Evolutionary conservation across 768 basidiomycete genomes (phyloP), one percentile per base, ranked within the genome.

Genomic region (Pleurotus salmoneostramineus): DNA sequence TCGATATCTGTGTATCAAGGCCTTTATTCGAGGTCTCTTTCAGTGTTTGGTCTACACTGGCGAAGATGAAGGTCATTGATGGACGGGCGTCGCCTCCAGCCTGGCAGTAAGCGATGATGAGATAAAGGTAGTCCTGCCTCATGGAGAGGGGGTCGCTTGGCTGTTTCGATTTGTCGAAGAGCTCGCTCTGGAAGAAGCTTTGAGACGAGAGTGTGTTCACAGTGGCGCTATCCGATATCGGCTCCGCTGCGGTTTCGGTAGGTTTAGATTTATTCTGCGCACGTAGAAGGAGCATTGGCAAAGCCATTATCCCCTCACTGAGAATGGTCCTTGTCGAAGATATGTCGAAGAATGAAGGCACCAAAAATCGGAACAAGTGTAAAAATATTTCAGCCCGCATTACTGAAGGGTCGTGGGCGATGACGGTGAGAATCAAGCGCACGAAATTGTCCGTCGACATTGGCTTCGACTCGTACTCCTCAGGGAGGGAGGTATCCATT

Each of bases 361-460:
- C 70, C 48, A 89, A 70, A 42, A 77, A 73, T 7, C 83, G 80
- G 14, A 93, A 73, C 31, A 89, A 72, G 4, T 77, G 76, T 43
- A 93, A 71, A 70, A 91, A 91, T 56, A 85, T 77, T 61, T 90
- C 82, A 2, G 89, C 85, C 17, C 89, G 83, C 21, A 81, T 69
- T 48, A 84, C 84, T 4, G 79, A 75, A 12, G 85, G 77, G 66
- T 91, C 85, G 61, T 91, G 86, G 5, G 88, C 89, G 56, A 93
- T 89, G 58, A 93, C 85, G 1, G 90, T 92, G 33, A 91, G 76
- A 65, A 91, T 84, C 6, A 93, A 75, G 12, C 84, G 81, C 32
- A 89, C 82, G 27, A 91, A 75, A 64, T 91, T 77, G 59, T 87
- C 86, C 64, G 87, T 74, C 15, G 74, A 74, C 11, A 93, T 76